Base-by-base conservation (phyloP, 371 early-diverging fungal species). In the Mucor piriformis region DNA sequence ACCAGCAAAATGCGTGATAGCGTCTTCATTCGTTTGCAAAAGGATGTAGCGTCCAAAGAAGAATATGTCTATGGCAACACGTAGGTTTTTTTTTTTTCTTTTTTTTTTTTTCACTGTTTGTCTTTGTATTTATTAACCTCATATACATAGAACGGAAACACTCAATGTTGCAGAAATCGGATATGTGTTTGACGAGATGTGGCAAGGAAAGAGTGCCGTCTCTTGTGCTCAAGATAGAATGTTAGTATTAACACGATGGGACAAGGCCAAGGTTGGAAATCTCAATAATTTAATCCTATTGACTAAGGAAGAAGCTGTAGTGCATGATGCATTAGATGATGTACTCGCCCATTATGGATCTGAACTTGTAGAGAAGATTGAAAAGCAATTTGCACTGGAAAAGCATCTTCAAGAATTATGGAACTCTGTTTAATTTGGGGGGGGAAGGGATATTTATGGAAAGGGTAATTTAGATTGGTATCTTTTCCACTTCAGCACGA, bases 121-220 rank as follows among this genome's bases (percentile, higher is more conserved):
- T n/a, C n/a, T n/a, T n/a, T n/a, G n/a, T n/a, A n/a, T n/a, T n/a
- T n/a, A n/a, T n/a, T n/a, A n/a, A n/a, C n/a, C n/a, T n/a, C n/a
- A n/a, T 55, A 43, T 5, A 16, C 6, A n/a, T 49, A 66, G 61
- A 12, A 33, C 49, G 4, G 38, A 58, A 3, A n/a, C 34, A 16
- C 57, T 95, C 48, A 84, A 85, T 63, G 53, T 73, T 4, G 79
- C 79, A 20, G 94, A 96, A 58, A 80, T 91, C 6, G 93, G 86
- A 1, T 95, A 92, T 68, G 72, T 95, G 23, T 76, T 92, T 50
- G 95, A 96, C 57, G 95, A 96, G 66, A 81, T 95, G 38, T 97
- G 92, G 89, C 78, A 84, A 24, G 90, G 93, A 16, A 87, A 86
- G 59, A 90, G 92, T 63, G 88, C 84, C 2, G 23, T 95, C 2